Evolutionary conservation across 192 early-diverging fungal species (phyloP).

Genomic region (Backusella liffmaniae): DNA sequence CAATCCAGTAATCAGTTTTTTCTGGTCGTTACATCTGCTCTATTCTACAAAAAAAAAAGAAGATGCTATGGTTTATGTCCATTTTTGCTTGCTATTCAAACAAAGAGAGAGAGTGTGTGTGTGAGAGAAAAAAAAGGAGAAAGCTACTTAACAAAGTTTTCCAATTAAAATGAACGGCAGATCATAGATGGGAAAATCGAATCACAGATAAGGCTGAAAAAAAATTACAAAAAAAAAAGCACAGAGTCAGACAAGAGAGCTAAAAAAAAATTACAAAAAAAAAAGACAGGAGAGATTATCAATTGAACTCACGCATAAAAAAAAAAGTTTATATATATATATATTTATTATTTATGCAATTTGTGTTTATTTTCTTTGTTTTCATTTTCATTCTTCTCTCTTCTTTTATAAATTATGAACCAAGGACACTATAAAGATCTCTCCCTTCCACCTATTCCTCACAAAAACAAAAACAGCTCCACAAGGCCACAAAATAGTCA

Average conservation of each 20-base stretch:
- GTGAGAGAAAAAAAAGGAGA: not conserved
- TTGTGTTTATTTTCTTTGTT: not conserved
- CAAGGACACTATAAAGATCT: not conserved
- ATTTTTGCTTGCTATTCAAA: not conserved
- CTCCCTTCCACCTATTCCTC: not conserved
- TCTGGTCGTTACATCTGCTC: too few relatives aligned
- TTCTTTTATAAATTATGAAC: not conserved
- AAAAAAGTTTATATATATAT: not conserved
- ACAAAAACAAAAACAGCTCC: not conserved
- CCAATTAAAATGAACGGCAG: not conserved
- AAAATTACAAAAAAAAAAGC: not conserved
- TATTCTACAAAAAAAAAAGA: not conserved
- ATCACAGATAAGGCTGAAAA: not conserved
- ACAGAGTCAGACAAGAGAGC: not conserved
- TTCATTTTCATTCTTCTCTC: not conserved
- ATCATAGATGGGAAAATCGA: not conserved
- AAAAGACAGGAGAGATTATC: not conserved
- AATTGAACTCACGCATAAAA: not conserved
- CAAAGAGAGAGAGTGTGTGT: not conserved
- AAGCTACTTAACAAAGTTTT: not conserved
- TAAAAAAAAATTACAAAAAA: not conserved
- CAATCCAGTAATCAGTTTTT: too few relatives aligned
- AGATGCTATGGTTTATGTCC: not conserved
- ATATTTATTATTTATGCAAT: not conserved
- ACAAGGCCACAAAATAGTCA: not conserved